Percentiles rank a stretch among this genome's conserved stretches.
These are phyloP conservation scores for Heliamphora exappendiculata DNA, from an alignment of 148 eudicot genomes.

Conservation along the genomic window DNA sequence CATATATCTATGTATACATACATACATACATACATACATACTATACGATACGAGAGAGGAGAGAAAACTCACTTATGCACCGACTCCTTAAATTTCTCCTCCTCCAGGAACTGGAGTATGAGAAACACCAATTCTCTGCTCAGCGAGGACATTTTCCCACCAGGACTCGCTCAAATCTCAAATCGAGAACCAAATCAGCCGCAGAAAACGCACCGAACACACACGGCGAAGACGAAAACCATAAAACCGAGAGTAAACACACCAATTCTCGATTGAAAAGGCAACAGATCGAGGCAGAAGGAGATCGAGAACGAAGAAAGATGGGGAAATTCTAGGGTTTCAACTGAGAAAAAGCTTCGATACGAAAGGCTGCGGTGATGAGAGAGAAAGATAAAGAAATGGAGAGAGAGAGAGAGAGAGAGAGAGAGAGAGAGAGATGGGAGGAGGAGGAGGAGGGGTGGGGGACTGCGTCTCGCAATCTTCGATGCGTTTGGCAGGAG, in stretches of 20 bases:
- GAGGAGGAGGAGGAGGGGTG: slow-evolving; percentile 14
- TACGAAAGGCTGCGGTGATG: slow-evolving; percentile 24
- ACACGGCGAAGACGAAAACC: not conserved
- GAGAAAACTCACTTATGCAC: slow-evolving; percentile 53
- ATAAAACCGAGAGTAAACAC: not conserved
- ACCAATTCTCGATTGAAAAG: slow-evolving; percentile 15
- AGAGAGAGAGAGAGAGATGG: slow-evolving; percentile 11
- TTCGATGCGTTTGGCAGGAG: slow-evolving; percentile 50
- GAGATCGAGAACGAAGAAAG: slow-evolving; percentile 5
- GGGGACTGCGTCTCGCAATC: slow-evolving; percentile 44
- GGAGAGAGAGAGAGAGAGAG: not conserved
- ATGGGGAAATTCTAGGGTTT: slow-evolving; percentile 50
- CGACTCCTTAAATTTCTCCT: slow-evolving; percentile 81
- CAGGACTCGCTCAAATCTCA: not conserved
- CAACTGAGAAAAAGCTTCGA: slow-evolving; percentile 14
- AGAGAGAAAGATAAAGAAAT: not conserved
- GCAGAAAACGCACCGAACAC: not conserved
- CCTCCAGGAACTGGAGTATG: slow-evolving; percentile 83
- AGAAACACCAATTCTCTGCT: slow-evolving; percentile 82
- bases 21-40: not conserved
- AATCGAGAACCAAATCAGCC: slow-evolving; percentile 3
- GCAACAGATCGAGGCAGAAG: not conserved
- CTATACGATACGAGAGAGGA: too few species aligned
- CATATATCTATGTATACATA: not conserved
- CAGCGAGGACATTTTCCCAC: slow-evolving; percentile 60